These are phyloP conservation scores for Nigrograna mackinnonii DNA, from an alignment of 2,329 filamentous ascomycete genomes.

Conservation along the genomic window DNA sequence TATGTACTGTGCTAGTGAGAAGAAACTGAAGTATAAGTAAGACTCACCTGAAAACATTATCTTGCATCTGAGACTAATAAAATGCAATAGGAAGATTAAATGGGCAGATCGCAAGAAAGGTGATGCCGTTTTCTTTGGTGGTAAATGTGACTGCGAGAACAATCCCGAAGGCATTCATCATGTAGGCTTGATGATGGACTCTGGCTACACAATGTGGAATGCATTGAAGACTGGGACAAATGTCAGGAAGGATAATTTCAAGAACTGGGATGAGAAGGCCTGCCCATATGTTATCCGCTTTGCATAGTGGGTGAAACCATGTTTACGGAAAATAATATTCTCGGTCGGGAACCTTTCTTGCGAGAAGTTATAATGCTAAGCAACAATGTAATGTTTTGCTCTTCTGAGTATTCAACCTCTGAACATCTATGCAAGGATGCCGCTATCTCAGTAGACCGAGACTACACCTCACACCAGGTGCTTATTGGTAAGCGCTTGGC, in stretches of 20 bases:
- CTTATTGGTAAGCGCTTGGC: no score
- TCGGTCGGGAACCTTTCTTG: no score
- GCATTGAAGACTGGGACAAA: slow-evolving; percentile 25
- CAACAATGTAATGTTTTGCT: no score
- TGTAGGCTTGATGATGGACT: slow-evolving; percentile 25
- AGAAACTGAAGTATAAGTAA: slow-evolving; percentile 24
- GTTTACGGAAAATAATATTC: no score
- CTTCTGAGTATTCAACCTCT: no score
- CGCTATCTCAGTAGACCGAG: no score
- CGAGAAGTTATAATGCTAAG: no score
- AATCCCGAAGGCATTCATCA: slow-evolving; percentile 22
- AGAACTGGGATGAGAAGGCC: slow-evolving; percentile 20
- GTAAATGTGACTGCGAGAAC: slow-evolving; percentile 19
- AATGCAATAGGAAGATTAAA: slow-evolving; percentile 18
- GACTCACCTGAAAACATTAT: slow-evolving; percentile 1
- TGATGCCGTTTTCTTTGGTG: slow-evolving; percentile 25
- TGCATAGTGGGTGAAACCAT: no score
- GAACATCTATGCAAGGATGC: no score
- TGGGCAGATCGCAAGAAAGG: slow-evolving; percentile 20
- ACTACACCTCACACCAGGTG: no score
- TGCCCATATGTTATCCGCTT: slow-evolving; percentile 24
- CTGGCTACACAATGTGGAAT: slow-evolving; percentile 21
- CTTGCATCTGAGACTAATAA: not conserved
- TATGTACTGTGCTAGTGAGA: slow-evolving; percentile 25
- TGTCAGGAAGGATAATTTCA: slow-evolving; percentile 22